Evolutionary conservation across 2,329 filamentous ascomycete species (phyloP), one percentile per base, ranked within the genome.

Genomic region (Xylariaceae sp.): DNA sequence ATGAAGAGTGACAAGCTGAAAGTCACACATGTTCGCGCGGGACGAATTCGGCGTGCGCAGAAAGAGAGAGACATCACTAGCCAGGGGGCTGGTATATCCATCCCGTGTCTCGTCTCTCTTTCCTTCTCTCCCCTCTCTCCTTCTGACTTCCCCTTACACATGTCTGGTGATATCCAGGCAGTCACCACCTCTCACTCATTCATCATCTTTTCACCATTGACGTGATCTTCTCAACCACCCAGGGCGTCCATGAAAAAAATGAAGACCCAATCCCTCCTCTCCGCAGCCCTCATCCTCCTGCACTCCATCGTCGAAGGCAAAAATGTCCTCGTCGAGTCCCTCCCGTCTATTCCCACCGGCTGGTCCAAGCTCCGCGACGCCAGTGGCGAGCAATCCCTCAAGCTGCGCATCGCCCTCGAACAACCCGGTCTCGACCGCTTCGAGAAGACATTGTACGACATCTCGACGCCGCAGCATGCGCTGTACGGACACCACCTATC

Each of bases 401-500:
- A 74, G 2, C 77, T 84, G 54, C 78, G 75, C 23, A 72, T 84
- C 51, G 77, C 78, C 5, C 73, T 83, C 15, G 72, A 72, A 50
- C 76, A 84, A 71, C 77, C 78, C 18, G 78, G 78, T 50, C 69
- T 76, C 44, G 73, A 70, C 2, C 71, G 78, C 4, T 80, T 88
- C 56, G 84, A 88, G 69, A 77, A 83, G 66, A 78, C 75, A 5
- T 77, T 87, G 8, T 76, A 86, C 58, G 80, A 85, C 48, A 77
- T 88, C 35, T 87, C 86, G 0, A 84, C 82, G 0, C 86, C 86
- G 0, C 77, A 76, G 34, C 78, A 85, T 64, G 72, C 77, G 1
- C 76, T 73, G 17, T 89, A 89, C 69, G 86, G 86, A 42, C 75
- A 80, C 65, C 83, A 88, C 66, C 73, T 89, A 72, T 83, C 80